These are phyloP conservation scores for Chalaropsis ovoidea DNA, from an alignment of 2,329 filamentous ascomycete genomes.

Conservation along the genomic window DNA sequence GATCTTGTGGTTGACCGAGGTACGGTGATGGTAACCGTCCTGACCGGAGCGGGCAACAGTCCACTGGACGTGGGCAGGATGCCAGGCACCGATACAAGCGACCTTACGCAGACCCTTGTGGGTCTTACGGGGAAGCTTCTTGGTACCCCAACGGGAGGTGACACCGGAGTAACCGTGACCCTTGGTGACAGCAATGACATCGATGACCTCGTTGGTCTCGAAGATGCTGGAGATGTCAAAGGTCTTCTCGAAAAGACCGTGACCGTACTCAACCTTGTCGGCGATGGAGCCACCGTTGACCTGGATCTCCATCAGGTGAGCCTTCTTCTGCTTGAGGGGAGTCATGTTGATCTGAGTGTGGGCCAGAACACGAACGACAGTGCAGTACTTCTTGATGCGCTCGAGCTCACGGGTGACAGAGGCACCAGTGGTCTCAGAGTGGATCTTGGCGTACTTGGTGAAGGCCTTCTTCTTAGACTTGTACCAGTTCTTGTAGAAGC, in stretches of 20 bases:
- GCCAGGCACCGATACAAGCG: slow-evolving; percentile 99
- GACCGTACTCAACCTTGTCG: slow-evolving; percentile 94
- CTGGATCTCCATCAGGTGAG: slow-evolving; percentile 99
- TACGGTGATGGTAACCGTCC: slow-evolving; percentile 99
- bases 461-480: slow-evolving; percentile 99
- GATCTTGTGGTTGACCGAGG: slow-evolving; percentile 99
- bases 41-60: slow-evolving; percentile 99
- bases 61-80: slow-evolving; percentile 99
- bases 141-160: slow-evolving; percentile 96
- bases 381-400: slow-evolving; percentile 99
- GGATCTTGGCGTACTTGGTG: slow-evolving; percentile 99
- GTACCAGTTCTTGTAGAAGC: slow-evolving; percentile 99
- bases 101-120: slow-evolving; percentile 99
- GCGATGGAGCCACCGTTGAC: slow-evolving; percentile 93
- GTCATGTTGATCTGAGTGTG: slow-evolving; percentile 99
- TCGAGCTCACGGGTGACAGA: slow-evolving; percentile 95
- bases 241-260: slow-evolving; percentile 98
- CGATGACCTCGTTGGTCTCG: slow-evolving; percentile 97
- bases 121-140: slow-evolving; percentile 99
- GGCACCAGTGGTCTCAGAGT: slow-evolving; percentile 83
- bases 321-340: slow-evolving; percentile 99
- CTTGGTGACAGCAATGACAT: slow-evolving; percentile 98
- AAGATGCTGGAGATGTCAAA: slow-evolving; percentile 88
- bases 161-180: slow-evolving; percentile 98
- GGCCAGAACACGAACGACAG: slow-evolving; percentile 95